Conservation (phyloP, 768 basidiomycete species). For the Asterophora lycoperdoides region DNA sequence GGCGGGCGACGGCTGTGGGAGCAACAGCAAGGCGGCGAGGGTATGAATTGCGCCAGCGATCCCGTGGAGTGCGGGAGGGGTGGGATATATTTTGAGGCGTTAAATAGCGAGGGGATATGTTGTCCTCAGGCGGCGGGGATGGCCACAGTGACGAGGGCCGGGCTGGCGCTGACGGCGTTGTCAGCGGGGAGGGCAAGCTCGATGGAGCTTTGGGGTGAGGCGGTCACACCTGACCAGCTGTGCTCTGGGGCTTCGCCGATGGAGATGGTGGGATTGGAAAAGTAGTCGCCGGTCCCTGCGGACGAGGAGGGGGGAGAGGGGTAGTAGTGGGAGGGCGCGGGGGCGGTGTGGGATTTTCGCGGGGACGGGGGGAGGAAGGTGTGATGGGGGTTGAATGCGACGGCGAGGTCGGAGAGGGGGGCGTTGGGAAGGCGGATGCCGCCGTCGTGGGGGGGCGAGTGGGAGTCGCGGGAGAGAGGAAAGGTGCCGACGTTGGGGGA, state of each 20-base stretch:
- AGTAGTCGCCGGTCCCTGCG: background rate
- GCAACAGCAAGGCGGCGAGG: conserved; percentile 5
- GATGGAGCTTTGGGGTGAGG: conserved; percentile 1
- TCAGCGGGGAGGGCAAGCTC: conserved; percentile 5
- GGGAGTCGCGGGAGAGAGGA: conserved; percentile 55
- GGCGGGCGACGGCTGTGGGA: conserved; percentile 3
- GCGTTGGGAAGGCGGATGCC: conserved; percentile 74
- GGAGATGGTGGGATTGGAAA: no score
- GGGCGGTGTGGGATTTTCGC: conserved; percentile 17
- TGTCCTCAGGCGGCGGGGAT: background rate
- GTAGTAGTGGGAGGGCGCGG: conserved; percentile 6
- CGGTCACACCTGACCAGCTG: conserved; percentile 10
- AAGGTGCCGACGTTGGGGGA: conserved; percentile 59
- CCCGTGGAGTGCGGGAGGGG: conserved; percentile 8
- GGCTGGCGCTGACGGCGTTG: background rate
- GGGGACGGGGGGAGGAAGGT: conserved; percentile 17
- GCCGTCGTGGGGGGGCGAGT: conserved; percentile 46
- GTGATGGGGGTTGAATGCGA: conserved; percentile 23
- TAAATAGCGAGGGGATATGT: background rate
- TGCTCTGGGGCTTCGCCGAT: no score
- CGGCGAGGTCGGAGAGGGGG: conserved; percentile 66
- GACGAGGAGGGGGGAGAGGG: conserved; percentile 8
- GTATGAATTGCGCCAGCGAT: conserved; percentile 22
- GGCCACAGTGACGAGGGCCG: conserved; percentile 2
- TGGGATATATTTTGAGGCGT: conserved; percentile 2